Percentiles rank a stretch among this genome's conserved stretches.
These are phyloP conservation scores for Phytophthora aleatoria DNA, from an alignment of 352 stramenopile genomes.

Conservation along the genomic window DNA sequence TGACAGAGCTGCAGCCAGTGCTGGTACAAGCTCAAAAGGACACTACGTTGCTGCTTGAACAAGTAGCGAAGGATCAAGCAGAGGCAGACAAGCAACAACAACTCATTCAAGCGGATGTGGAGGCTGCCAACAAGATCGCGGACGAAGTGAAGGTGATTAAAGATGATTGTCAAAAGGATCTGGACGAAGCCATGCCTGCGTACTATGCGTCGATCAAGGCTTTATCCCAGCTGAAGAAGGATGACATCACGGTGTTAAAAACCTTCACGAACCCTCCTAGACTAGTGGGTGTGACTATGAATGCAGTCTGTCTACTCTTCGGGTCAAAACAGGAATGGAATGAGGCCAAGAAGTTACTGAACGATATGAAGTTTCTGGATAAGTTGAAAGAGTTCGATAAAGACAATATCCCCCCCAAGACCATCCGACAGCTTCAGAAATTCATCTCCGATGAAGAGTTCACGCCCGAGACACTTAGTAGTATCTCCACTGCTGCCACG, in stretches of 20 bases:
- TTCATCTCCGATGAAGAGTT: slow-evolving; percentile 92
- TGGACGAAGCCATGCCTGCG: slow-evolving; percentile 93
- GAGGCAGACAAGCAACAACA: slow-evolving; percentile 92
- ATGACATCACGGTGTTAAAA: slow-evolving; percentile 93
- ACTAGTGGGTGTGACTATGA: slow-evolving; percentile 91
- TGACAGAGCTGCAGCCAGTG: slow-evolving; percentile 92
- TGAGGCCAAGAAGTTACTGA: slow-evolving; percentile 91
- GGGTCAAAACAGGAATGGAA: slow-evolving; percentile 91
- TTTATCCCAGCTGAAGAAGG: slow-evolving; percentile 91
- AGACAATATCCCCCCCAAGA: slow-evolving; percentile 88
- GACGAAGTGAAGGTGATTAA: slow-evolving; percentile 94
- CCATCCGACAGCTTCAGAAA: slow-evolving; percentile 89
- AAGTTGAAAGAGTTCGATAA: slow-evolving; percentile 90
- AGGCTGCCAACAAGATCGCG: slow-evolving; percentile 91
- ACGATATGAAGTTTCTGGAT: slow-evolving; percentile 93
- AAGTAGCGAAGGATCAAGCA: slow-evolving; percentile 92
- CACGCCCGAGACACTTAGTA: slow-evolving; percentile 89
- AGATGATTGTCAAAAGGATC: slow-evolving; percentile 93
- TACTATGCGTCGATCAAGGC: slow-evolving; percentile 93
- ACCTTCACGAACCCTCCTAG: slow-evolving; percentile 91
- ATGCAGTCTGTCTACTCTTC: slow-evolving; percentile 92
- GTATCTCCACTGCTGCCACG: slow-evolving; percentile 89
- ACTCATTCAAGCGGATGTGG: slow-evolving; percentile 91
- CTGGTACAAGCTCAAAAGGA: slow-evolving; percentile 91
- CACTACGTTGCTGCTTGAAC: slow-evolving; percentile 78